Base-by-base conservation (phyloP, 441 rosid species). In the Geranium incanum region DNA sequence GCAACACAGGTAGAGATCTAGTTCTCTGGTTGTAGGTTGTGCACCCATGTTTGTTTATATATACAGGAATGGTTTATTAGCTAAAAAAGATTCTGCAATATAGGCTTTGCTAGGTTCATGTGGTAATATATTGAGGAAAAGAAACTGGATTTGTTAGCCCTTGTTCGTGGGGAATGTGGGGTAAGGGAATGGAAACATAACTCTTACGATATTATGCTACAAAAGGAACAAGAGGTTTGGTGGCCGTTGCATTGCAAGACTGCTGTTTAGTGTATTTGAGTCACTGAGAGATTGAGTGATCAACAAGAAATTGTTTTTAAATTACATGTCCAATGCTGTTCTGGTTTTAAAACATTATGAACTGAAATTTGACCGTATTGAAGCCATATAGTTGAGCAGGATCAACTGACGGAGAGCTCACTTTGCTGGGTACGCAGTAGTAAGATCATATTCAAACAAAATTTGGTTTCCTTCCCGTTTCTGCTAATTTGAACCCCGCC, bases 1-100 rank as follows among this genome's bases (percentile, higher is more conserved):
- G 74, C 76, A 69, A 43, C 75, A 60, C 91, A 84, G 96, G 98
- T 89, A 63, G 73, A 79, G 57, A 78, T 28, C 15, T 59, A 45
- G 52, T 62, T 57, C 64, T 5, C 28, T 57, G 64, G 19, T 57
- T 13, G 64, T 57, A 57, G 28, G 19, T 18, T 57, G 9, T 57
- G 64, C 18, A 6, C 63, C 8, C 63, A 16, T 57, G 63, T 57
- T 16, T 16, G 6, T 16, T 57, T 15, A 57, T 57, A 7, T 16
- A 57, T n/a, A 6, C 1, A 57, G 63, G 63, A 21, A 57, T 57
- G 23, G 63, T 57, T 57, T 15, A 16, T 57, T 57, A 57, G 63
- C 23, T 1, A 57, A 57, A 48, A 57, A 18, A 57, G 9, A 15
- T 5, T 57, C 16, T 16, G 63, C 63, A 55, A 57, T 45, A 57